These are phyloP conservation scores for Opeltia flavorubescens DNA, from an alignment of 495 filamentous ascomycete genomes.

Conservation along the genomic window DNA sequence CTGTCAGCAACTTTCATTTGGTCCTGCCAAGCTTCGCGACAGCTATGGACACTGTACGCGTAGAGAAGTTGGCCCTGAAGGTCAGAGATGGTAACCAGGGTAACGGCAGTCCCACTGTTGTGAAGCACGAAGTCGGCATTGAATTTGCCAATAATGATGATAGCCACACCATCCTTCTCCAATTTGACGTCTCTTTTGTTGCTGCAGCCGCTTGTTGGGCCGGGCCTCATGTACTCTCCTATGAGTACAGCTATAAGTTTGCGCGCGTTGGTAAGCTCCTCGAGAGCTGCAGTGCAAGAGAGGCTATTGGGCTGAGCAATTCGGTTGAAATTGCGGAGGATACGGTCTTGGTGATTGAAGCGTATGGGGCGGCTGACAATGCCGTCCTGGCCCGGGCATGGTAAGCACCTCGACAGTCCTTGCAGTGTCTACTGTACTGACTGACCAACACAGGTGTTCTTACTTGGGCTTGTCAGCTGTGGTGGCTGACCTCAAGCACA, in stretches of 20 bases:
- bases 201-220: conserved; percentile 45
- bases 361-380: conserved; percentile 55
- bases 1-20: conserved; percentile 47
- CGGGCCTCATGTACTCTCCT: conserved; percentile 58
- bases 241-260: conserved; percentile 43
- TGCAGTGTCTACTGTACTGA: not conserved
- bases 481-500: conserved; percentile 48
- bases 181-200: conserved; percentile 53
- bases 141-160: conserved; percentile 52
- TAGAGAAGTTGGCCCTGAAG: conserved; percentile 46
- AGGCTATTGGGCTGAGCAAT: too few relatives aligned
- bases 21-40: conserved; percentile 35
- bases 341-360: conserved; percentile 52
- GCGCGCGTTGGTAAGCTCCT: conserved; percentile 46
- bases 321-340: conserved; percentile 35
- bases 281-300: conserved; percentile 20
- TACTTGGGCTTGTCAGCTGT: conserved; percentile 38
- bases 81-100: not conserved
- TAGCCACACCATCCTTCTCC: conserved; percentile 46
- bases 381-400: conserved; percentile 61
- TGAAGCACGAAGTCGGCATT: conserved; percentile 50
- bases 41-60: conserved; percentile 44
- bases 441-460: not conserved
- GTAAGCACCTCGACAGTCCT: conserved; percentile 39
- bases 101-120: too few relatives aligned